Evolutionary conservation across 495 filamentous ascomycete species (phyloP).

Genomic region (Aspergillus avenaceus): DNA sequence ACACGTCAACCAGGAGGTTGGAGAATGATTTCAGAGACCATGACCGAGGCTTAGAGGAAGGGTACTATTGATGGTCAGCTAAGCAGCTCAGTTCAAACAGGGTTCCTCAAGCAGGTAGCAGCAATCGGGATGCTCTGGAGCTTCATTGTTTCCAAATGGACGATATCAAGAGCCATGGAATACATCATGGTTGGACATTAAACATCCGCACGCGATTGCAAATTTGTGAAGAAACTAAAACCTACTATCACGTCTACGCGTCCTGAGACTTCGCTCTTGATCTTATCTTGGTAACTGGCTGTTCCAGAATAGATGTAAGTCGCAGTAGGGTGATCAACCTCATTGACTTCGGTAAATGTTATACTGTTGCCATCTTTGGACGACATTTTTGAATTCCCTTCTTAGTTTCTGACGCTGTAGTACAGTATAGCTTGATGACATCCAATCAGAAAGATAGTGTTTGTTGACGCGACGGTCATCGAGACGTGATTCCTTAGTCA

Average conservation of each 20-base stretch:
- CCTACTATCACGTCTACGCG: constrained; percentile 37
- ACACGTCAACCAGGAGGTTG: constrained; percentile 46
- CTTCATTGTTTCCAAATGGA: too few relatives aligned
- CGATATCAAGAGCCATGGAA: too few relatives aligned
- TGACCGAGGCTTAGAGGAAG: constrained; percentile 8
- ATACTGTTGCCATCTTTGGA: constrained; percentile 10
- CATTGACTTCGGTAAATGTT: constrained; percentile 36
- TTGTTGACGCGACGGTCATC: too few relatives aligned
- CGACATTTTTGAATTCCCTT: constrained; percentile 14
- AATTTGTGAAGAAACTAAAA: constrained; percentile 1
- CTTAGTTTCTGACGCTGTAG: not conserved
- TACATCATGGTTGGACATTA: too few relatives aligned
- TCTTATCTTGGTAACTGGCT: not conserved
- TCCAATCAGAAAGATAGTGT: too few relatives aligned
- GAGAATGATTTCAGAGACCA: constrained; percentile 31
- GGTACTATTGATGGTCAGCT: constrained; percentile 5
- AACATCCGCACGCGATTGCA: not conserved
- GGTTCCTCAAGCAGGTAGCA: too few relatives aligned
- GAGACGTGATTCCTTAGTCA: too few relatives aligned
- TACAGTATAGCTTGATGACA: too few relatives aligned
- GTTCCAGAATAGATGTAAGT: constrained; percentile 35
- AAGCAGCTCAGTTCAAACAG: not conserved
- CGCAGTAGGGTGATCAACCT: constrained; percentile 30
- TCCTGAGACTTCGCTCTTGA: constrained; percentile 4
- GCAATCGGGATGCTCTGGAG: too few relatives aligned